These are phyloP conservation scores for Fusarium luffae DNA, from an alignment of 2,329 filamentous ascomycete genomes.

Conservation along the genomic window DNA sequence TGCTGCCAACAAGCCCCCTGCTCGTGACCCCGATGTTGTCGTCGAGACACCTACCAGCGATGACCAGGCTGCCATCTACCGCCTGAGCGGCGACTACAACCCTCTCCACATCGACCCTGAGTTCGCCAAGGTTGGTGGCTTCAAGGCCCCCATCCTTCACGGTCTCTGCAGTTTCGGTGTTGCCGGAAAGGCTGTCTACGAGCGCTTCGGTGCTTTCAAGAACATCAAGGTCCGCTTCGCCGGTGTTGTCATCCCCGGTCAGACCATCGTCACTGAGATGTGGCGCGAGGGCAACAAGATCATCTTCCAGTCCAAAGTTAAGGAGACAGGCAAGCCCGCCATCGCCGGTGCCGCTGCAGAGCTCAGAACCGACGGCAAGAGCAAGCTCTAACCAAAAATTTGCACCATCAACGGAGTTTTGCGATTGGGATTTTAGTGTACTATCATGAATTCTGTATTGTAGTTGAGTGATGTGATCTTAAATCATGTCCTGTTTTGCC, in stretches of 20 bases:
- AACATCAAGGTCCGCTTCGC: constrained; percentile 95
- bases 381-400: constrained; percentile 46
- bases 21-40: constrained; percentile 80
- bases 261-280: constrained; percentile 94
- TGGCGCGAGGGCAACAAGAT: constrained; percentile 87
- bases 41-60: constrained; percentile 87
- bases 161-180: constrained; percentile 97
- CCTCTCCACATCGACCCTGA: constrained; percentile 94
- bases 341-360: constrained; percentile 86
- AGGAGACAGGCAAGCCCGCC: constrained; percentile 91
- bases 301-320: constrained; percentile 87
- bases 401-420: constrained; percentile 24
- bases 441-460: constrained; percentile 45
- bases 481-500: constrained; percentile 33
- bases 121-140: constrained; percentile 95
- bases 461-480: constrained; percentile 35
- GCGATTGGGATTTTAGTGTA: constrained; percentile 30
- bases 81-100: constrained; percentile 94
- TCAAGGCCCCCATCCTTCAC: constrained; percentile 93
- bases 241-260: constrained; percentile 83
- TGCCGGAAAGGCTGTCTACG: constrained; percentile 88
- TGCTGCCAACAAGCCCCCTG: constrained; percentile 80
- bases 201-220: constrained; percentile 84
- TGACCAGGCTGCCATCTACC: constrained; percentile 93
- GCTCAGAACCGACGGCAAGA: constrained; percentile 60